phyloP scores from a whole-genome alignment of 768 basidiomycete genomes.

The Tricholoma matsutake region DNA sequence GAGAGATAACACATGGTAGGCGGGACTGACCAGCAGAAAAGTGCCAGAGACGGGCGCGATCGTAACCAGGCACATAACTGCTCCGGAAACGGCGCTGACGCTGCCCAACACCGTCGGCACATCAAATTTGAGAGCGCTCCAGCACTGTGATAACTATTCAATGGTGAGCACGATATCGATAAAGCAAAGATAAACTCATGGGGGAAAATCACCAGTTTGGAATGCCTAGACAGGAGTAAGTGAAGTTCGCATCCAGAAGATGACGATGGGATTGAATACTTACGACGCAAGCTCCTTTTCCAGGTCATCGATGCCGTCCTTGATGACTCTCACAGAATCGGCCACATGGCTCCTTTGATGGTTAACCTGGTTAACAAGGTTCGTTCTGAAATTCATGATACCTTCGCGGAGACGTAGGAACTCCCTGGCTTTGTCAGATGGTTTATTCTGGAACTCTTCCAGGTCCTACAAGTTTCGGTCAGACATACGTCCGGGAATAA shows the following conservation, averaged over 20 bases:
- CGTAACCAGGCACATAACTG: background rate
- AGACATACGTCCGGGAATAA: background rate
- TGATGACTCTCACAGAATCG: background rate
- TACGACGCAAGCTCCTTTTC: background rate
- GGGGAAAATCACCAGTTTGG: background rate
- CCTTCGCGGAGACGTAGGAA: slow-evolving; percentile 1
- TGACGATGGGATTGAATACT: background rate
- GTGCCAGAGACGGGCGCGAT: background rate
- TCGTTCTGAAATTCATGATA: background rate
- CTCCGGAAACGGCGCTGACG: background rate
- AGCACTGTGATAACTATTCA: background rate
- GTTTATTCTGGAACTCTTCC: background rate
- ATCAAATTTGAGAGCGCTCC: background rate
- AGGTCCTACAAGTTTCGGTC: background rate
- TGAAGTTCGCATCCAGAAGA: background rate
- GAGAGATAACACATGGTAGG: no score
- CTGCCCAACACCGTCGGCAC: background rate
- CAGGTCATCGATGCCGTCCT: background rate
- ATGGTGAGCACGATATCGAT: background rate
- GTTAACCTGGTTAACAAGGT: background rate
- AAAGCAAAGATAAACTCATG: background rate
- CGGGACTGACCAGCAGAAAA: background rate
- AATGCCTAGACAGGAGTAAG: background rate
- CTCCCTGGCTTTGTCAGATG: background rate
- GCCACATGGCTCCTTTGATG: background rate